A percentile compares a stretch with the other conserved stretches of the same genome.
phyloP scores from a whole-genome alignment of 441 rosid genomes.

The Gossypium trilobum region DNA sequence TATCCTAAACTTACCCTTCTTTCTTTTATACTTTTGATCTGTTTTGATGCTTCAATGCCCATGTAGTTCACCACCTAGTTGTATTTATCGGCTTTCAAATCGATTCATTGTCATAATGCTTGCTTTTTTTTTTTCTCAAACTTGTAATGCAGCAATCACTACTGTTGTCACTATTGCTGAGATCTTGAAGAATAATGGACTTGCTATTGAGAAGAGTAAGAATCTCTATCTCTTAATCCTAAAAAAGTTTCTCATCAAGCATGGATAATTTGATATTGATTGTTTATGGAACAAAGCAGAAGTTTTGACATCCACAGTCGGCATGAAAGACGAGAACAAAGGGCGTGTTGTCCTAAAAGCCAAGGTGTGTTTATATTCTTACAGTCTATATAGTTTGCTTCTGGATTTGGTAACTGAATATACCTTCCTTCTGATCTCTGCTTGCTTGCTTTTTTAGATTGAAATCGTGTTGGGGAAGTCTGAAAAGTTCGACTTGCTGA shows the following conservation, averaged over 20 bases:
- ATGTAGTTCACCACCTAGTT: background rate
- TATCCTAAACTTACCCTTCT: background rate
- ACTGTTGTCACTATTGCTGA: slow-evolving; percentile 58
- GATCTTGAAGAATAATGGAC: slow-evolving; percentile 81
- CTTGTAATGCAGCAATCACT: slow-evolving; percentile 50
- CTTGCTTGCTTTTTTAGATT: slow-evolving; percentile 25
- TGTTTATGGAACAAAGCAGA: slow-evolving; percentile 32
- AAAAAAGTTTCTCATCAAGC: background rate
- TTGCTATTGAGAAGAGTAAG: slow-evolving; percentile 87
- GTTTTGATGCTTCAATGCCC: background rate
- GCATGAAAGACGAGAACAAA: slow-evolving; percentile 74
- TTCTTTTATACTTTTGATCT: background rate
- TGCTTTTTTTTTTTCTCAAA: background rate
- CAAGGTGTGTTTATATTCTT: slow-evolving; percentile 37
- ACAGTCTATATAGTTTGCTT: background rate
- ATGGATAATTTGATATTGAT: background rate
- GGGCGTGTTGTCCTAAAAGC: slow-evolving; percentile 77
- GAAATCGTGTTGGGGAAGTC: slow-evolving; percentile 71
- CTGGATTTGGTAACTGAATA: background rate
- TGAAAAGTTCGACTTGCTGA: slow-evolving; percentile 57
- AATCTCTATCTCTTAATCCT: background rate
- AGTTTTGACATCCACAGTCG: slow-evolving; percentile 73
- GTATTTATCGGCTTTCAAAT: background rate
- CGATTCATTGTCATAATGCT: background rate
- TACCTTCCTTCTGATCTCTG: background rate